Base-by-base conservation (phyloP, 192 early-diverging fungal species). In the Backusella morwellensis region DNA sequence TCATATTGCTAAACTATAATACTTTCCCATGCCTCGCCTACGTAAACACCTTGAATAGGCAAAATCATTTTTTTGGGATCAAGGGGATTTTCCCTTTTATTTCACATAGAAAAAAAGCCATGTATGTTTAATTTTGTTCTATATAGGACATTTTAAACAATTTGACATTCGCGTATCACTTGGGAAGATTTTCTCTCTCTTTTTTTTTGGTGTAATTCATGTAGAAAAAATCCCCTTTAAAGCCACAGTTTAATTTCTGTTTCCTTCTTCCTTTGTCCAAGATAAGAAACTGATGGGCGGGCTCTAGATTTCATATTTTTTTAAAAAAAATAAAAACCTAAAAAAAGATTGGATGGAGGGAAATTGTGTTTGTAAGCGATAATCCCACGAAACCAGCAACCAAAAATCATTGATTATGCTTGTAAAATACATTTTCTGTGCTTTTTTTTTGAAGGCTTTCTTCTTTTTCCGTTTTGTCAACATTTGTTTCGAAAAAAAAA, bases 31-130 rank as follows among this genome's bases (percentile, higher is more conserved):
- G 26, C 26, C 23, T 63, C 19, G 6, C 23, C 2, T 2, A 63
- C 23, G 2, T 63, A 63, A 29, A 63, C 9, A 23, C 12, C 56
- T 63, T 63, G 56, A 63, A 63, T 63, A 63, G 56, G 56, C 23
- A 63, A 63, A 63, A 63, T 26, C 21, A 11, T 11, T 29, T 50
- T 50, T 63, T 63, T 63, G 26, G 56, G 26, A 29, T 63, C 21
- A 63, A 63, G 56, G 56, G 12, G 56, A 63, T 63, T 63, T 63
- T 63, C 56, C 56, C 56, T 63, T 63, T 63, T 63, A 63, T 63
- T 63, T 63, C 56, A 14, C 26, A 29, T 63, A 29, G 56, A 63
- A 63, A 63, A 63, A 63, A 29, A 11, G 6, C 54, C 54, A n/a
- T 63, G 56, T 63, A 63, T 29, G 12, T 59, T 8, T 59, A 59